A percentile compares a stretch with the other conserved stretches of the same genome.
Conservation (phyloP, 2,329 filamentous ascomycete genomes). For the Fusarium abutilonis region DNA sequence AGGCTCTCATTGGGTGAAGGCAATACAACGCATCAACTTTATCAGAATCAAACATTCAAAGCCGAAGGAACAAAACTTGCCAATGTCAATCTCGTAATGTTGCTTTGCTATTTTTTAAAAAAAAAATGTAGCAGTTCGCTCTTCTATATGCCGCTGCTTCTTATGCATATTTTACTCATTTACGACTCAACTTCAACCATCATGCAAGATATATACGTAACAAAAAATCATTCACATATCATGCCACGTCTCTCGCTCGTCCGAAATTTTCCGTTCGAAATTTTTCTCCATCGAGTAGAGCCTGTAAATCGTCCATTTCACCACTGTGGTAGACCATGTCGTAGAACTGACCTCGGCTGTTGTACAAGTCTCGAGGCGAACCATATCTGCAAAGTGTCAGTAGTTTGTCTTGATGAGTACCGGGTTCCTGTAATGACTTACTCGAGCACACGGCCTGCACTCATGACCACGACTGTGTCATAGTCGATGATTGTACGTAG, state of each 20-base stretch:
- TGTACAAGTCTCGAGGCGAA: constrained; percentile 58
- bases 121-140: not conserved
- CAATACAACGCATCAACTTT: not conserved
- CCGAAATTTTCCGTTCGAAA: not conserved
- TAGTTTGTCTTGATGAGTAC: not conserved
- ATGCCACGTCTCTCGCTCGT: not conserved
- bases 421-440: constrained; percentile 45
- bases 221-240: not conserved
- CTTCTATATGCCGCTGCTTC: constrained; percentile 1
- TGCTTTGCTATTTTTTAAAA: not conserved
- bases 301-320: constrained; percentile 59
- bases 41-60: not conserved
- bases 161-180: not conserved
- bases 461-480: constrained; percentile 67
- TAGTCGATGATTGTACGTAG: constrained; percentile 69
- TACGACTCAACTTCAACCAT: not conserved
- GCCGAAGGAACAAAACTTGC: not conserved
- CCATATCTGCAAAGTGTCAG: constrained; percentile 51
- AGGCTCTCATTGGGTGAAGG: no score
- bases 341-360: constrained; percentile 58
- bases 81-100: not conserved
- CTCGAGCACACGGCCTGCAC: constrained; percentile 63
- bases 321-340: constrained; percentile 67
- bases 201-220: not conserved
- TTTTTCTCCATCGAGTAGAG: constrained; percentile 44